Evolutionary conservation across 169 alveolate species (phyloP).

Genomic region (Eimeria acervulina): DNA sequence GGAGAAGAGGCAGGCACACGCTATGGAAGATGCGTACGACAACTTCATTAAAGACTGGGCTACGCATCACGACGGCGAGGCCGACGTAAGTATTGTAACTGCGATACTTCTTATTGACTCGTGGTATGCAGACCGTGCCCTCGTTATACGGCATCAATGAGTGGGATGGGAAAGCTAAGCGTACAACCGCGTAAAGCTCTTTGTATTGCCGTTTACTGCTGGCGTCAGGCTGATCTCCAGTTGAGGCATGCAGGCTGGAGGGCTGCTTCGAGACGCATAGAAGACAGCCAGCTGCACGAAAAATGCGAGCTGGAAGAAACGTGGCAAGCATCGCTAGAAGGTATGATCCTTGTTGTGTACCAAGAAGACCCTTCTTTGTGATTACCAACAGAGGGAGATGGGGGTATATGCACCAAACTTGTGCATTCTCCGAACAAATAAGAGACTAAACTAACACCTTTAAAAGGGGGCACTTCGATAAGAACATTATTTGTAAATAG

Average conservation of each 20-base stretch:
- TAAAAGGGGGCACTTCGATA: neutral
- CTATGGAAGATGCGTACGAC: constrained; percentile 43
- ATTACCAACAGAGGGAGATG: neutral
- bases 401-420: neutral
- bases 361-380: neutral
- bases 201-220: neutral
- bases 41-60: constrained; percentile 34
- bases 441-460: neutral
- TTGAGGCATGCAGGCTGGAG: constrained; percentile 60
- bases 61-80: constrained; percentile 33
- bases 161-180: neutral
- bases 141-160: too few species aligned
- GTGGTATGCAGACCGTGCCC: neutral
- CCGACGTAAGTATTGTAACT: neutral
- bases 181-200: neutral
- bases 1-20: constrained; percentile 47
- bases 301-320: constrained; percentile 51
- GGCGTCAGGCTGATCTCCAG: constrained; percentile 59
- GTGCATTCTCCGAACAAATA: neutral
- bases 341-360: neutral
- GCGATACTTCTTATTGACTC: neutral
- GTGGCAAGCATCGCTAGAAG: constrained; percentile 46
- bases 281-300: constrained; percentile 61
- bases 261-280: constrained; percentile 5
- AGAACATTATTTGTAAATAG: neutral